Conservation (phyloP, 352 stramenopile species). For the Phytophthora megakarya region DNA sequence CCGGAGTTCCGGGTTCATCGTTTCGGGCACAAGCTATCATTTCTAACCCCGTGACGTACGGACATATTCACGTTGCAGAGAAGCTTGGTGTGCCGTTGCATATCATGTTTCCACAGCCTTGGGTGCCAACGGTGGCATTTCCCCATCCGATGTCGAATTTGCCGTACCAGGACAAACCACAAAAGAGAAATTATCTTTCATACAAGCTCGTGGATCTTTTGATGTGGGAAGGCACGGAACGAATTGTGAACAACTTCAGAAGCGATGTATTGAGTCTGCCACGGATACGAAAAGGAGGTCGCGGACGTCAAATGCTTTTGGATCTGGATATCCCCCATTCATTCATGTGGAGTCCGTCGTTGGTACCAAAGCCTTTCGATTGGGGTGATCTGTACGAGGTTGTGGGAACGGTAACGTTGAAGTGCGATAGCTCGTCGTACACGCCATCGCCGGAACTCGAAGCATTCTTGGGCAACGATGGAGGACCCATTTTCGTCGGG, state of each 20-base stretch:
- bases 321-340: conserved; percentile 77
- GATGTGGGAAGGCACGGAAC: conserved; percentile 58
- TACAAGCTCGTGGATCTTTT: conserved; percentile 88
- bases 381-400: conserved; percentile 87
- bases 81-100: conserved; percentile 89
- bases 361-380: conserved; percentile 89
- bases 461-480: conserved; percentile 55
- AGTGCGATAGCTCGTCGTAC: conserved; percentile 38
- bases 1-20: conserved; percentile 34
- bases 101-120: conserved; percentile 93
- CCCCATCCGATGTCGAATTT: conserved; percentile 88
- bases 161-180: conserved; percentile 61
- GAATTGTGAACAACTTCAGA: conserved; percentile 82
- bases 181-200: conserved; percentile 71
- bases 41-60: conserved; percentile 90
- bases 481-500: conserved; percentile 90
- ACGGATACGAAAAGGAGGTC: conserved; percentile 56
- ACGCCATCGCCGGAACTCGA: conserved; percentile 49
- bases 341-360: conserved; percentile 87
- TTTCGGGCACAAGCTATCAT: conserved; percentile 93
- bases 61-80: conserved; percentile 92
- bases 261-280: conserved; percentile 49
- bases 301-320: conserved; percentile 50
- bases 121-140: conserved; percentile 84
- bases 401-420: conserved; percentile 76